Percentiles rank a stretch among this genome's conserved stretches.
Conservation (phyloP, 345 rosid species). For the Rhizophora apiculata region DNA sequence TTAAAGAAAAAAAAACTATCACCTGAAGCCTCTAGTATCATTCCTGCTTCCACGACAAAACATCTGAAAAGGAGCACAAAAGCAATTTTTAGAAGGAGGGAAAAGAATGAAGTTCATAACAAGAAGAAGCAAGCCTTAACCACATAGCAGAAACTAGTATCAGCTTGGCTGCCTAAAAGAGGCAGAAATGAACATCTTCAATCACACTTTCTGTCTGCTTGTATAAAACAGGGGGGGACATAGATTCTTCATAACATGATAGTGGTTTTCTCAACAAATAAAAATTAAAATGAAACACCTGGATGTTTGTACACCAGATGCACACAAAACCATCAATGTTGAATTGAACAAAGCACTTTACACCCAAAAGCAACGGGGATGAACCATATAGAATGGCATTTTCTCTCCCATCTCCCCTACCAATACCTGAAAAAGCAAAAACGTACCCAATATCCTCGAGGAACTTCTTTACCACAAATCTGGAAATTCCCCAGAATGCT, state of each 20-base stretch:
- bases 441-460: conserved; percentile 94
- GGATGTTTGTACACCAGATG: too few species aligned
- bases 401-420: not conserved
- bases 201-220: not conserved
- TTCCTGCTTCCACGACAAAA: conserved; percentile 97
- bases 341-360: not conserved
- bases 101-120: not conserved
- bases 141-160: conserved; percentile 3
- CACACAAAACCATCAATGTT: not conserved
- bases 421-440: not conserved
- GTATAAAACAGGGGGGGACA: conserved; percentile 8
- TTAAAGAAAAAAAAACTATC: conserved; percentile 8
- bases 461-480: conserved; percentile 92
- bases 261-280: not conserved
- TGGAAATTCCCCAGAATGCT: conserved; percentile 41
- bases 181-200: not conserved
- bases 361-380: not conserved
- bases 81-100: conserved; percentile 12
- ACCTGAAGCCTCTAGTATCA: conserved; percentile 96
- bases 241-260: not conserved
- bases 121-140: conserved; percentile 2
- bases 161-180: conserved; percentile 1
- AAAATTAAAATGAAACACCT: too few species aligned
- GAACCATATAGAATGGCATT: not conserved
- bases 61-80: conserved; percentile 52